phyloP scores from a whole-genome alignment of 2,329 filamentous ascomycete genomes.

The Nannizziopsis barbatae region DNA sequence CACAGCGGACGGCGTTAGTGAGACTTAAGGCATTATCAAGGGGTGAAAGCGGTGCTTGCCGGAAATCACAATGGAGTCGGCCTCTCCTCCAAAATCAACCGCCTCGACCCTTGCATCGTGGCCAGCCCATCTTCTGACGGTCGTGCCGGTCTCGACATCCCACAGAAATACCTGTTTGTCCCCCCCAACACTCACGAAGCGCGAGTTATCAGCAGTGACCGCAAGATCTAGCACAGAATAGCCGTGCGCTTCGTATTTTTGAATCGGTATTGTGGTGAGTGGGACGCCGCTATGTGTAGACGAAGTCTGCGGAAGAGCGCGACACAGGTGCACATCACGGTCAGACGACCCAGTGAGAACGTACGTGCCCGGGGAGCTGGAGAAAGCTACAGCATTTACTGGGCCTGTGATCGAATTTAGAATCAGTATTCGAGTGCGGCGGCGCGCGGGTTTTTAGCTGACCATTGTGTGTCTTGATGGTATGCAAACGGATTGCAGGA shows the following conservation, averaged over 20 bases:
- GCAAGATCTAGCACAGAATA: conserved; percentile 80
- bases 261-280: conserved; percentile 50
- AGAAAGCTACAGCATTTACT: conserved; percentile 62
- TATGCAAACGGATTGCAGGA: conserved; percentile 33
- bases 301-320: conserved; percentile 40
- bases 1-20: neutral
- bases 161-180: conserved; percentile 87
- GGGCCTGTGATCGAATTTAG: conserved; percentile 42
- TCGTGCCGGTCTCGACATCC: conserved; percentile 76
- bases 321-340: conserved; percentile 76
- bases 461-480: conserved; percentile 37
- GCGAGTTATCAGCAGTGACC: conserved; percentile 63
- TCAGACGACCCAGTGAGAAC: conserved; percentile 80
- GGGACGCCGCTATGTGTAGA: conserved; percentile 27
- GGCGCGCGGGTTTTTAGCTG: conserved; percentile 7
- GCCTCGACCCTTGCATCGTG: conserved; percentile 66
- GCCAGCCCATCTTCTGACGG: conserved; percentile 61
- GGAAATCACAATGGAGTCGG: conserved; percentile 59
- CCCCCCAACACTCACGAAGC: conserved; percentile 77
- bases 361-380: conserved; percentile 60
- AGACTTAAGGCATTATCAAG: neutral
- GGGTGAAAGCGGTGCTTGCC: conserved; percentile 32
- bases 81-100: conserved; percentile 66
- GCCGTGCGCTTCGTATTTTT: conserved; percentile 79
- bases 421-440: neutral